Percentiles rank a stretch among this genome's conserved stretches.
Conservation (phyloP, 1,284 basidiomycete species). For the Mycosarcoma maydis region DNA sequence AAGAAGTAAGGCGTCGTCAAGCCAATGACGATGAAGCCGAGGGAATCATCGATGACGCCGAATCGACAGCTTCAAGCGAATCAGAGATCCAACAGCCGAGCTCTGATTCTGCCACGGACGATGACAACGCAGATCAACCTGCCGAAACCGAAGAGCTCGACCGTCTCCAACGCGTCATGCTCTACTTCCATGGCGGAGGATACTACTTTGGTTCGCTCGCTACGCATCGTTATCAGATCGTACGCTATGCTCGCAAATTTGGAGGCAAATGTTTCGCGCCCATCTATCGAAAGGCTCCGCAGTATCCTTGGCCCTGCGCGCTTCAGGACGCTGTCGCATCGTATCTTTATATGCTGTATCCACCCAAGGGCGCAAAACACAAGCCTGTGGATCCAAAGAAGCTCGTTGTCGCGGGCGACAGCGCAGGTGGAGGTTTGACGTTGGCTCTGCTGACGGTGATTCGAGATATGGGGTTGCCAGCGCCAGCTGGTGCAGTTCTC, state of each 20-base stretch:
- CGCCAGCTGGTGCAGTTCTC: constrained; percentile 73
- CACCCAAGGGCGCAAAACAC: constrained; percentile 74
- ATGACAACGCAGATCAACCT: constrained; percentile 9
- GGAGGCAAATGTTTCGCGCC: constrained; percentile 68
- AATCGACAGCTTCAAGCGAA: constrained; percentile 4
- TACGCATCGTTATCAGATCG: constrained; percentile 69
- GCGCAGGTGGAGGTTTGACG: constrained; percentile 88
- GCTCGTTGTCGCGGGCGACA: constrained; percentile 86
- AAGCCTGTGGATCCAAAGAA: constrained; percentile 81
- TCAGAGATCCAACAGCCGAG: constrained; percentile 8
- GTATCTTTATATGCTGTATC: constrained; percentile 78
- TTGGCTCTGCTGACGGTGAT: constrained; percentile 89
- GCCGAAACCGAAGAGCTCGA: constrained; percentile 55
- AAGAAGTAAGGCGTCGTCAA: background rate
- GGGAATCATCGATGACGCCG: background rate
- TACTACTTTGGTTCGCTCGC: constrained; percentile 72
- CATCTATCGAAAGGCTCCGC: constrained; percentile 65
- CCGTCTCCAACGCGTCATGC: constrained; percentile 60
- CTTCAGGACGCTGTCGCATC: constrained; percentile 86
- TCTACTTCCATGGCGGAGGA: constrained; percentile 64
- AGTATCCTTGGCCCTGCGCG: constrained; percentile 87
- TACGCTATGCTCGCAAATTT: constrained; percentile 68
- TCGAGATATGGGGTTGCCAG: constrained; percentile 82
- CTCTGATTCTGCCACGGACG: constrained; percentile 48
- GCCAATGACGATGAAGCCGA: background rate